Evolutionary conservation across 306 rosid genomes (phyloP), one percentile per base, ranked within the genome.

Genomic region (Cicer pinnatifidum): DNA sequence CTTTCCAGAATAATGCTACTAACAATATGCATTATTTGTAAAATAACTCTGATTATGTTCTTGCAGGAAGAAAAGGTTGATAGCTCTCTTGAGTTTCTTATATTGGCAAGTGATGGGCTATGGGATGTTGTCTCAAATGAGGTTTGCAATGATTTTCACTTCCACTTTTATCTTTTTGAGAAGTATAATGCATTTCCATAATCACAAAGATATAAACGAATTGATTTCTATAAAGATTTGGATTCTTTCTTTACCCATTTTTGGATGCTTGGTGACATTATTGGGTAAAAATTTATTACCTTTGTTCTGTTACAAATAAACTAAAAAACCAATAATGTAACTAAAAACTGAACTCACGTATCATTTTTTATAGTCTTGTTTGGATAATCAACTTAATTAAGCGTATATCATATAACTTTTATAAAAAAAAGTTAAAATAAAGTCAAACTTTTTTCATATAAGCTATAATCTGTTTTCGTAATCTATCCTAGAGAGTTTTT

Each of bases 61-160:
- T 73, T 84, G 77, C 90, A 94, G 96, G 98, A 91, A 83, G 97
- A 85, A 86, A 94, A 87, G 72, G 82, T 94, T 39, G 98, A 91
- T 67, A 88, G 88, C 86, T 85, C 97, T 50, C 96, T 94, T 6
- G 98, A 94, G 87, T 91, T 94, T 86, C 97, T 94, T 75, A 94
- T 94, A 74, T 84, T 94, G 80, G 98, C 98, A 17, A 94, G 98
- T 69, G 98, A 94, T 68, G 98, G 98, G 46, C 83, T 94, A 61
- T 94, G 98, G 97, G 98, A 91, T 80, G 98, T 94, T 57, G 98
- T 94, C 86, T 71, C 92, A 59, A 94, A 94, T 6, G 97, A 94
- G 98, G 98, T 94, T 73, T 47, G 76, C 73, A 60, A 39, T 56
- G 39, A 66, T 71, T 80, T 75, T 75, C 46, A 53, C 19, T 62